Conservation (phyloP, 2,329 filamentous ascomycete species). For the Colletotrichum sp. region DNA sequence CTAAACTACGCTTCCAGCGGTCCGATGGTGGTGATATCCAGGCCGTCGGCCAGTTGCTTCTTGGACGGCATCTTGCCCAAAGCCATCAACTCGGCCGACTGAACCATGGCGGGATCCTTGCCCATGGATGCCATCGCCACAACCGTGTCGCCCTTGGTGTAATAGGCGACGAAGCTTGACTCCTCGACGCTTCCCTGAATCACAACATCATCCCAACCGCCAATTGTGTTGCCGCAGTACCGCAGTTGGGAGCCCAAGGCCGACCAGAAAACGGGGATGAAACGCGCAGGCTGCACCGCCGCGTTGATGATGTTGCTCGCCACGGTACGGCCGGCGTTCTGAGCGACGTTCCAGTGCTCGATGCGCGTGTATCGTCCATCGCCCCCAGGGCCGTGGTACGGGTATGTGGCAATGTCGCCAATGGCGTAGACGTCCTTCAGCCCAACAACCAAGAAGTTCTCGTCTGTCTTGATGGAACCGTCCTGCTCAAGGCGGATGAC, state of each 20-base stretch:
- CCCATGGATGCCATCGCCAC: conserved; percentile 93
- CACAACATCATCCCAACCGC: conserved; percentile 86
- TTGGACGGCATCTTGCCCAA: conserved; percentile 83
- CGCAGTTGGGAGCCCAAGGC: conserved; percentile 87
- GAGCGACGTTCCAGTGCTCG: conserved; percentile 98
- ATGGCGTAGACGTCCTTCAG: conserved; percentile 88
- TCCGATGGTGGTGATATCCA: conserved; percentile 54
- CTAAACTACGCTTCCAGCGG: conserved; percentile 31
- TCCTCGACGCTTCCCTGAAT: conserved; percentile 78
- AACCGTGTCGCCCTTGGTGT: conserved; percentile 83
- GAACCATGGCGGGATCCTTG: conserved; percentile 84
- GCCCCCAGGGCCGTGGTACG: conserved; percentile 89
- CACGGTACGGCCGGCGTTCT: conserved; percentile 85
- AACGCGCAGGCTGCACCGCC: conserved; percentile 66
- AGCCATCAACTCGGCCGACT: conserved; percentile 86
- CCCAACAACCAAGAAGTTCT: conserved; percentile 77
- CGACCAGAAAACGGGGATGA: conserved; percentile 97
- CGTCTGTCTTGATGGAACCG: conserved; percentile 83
- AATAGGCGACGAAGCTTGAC: conserved; percentile 87
- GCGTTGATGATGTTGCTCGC: conserved; percentile 78
- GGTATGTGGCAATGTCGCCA: conserved; percentile 94
- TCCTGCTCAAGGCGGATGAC: conserved; percentile 77
- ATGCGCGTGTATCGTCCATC: conserved; percentile 78
- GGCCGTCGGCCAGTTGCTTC: conserved; percentile 71
- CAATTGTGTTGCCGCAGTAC: conserved; percentile 86